Evolutionary conservation across 305 asterid genomes (phyloP), one percentile per base, ranked within the genome.

Genomic region (Fraxinus latifolia): DNA sequence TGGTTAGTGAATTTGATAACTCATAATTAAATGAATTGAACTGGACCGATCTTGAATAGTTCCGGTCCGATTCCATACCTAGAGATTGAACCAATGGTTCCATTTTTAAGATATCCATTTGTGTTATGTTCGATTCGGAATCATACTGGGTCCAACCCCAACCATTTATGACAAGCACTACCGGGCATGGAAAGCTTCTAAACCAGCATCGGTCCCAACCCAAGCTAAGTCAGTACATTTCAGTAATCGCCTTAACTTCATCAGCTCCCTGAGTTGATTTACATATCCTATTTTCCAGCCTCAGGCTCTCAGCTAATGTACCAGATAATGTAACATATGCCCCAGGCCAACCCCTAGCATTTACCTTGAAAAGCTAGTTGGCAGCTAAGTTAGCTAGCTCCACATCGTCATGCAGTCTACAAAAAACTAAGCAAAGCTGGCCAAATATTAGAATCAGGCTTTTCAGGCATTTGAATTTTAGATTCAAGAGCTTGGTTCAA

Each of bases 161-260:
- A 44, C n/a, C 55, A 44, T 1, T 44, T 44, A 12, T 44, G 55
- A 85, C 80, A 79, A 77, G 3, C 87, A 80, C 75, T 84, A 73
- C 23, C 94, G 96, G 33, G 91, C 92, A 80, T 89, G 94, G 67
- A 90, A 93, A 80, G 92, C 92, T 89, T 93, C 90, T 81, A 90
- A 83, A 42, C 92, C 93, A 79, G 87, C 83, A 85, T 90, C 91
- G 6, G 87, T 84, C 25, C 94, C 95, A 76, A 91, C 77, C 98
- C 99, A 94, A 88, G 96, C 91, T 83, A 92, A 94, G 62, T 95
- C 97, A 0, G 91, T 94, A 70, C 94, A 94, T 90, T 94, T 93
- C 55, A 87, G 84, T 78, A 95, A 80, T 83, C 98, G 92, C 77
- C 95, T 89, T 5, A 73, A 87, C 88, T 91, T 95, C 99, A 95